These are phyloP conservation scores for Rostrohypoxylon terebratum DNA, from an alignment of 495 filamentous ascomycete genomes.

Conservation along the genomic window DNA sequence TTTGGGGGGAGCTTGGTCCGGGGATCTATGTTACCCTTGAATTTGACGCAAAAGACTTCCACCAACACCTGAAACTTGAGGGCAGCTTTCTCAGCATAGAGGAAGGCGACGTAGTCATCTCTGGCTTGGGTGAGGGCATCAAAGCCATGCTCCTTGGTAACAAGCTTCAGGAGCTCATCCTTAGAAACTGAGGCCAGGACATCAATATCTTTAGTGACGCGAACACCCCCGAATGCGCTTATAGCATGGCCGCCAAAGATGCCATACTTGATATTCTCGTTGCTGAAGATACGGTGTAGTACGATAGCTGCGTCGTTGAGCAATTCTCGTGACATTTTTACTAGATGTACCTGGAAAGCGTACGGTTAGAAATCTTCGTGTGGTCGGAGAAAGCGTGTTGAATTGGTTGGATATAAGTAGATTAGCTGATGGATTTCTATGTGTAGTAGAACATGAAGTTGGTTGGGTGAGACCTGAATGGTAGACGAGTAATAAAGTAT, in stretches of 20 bases:
- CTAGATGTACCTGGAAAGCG: no score
- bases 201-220: constrained; percentile 39
- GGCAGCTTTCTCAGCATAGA: background rate
- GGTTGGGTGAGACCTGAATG: no score
- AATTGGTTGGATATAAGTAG: background rate
- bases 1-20: no score
- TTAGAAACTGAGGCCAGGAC: constrained; percentile 29
- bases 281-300: constrained; percentile 19
- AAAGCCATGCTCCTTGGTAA: constrained; percentile 9
- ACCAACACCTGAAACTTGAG: background rate
- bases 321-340: constrained; percentile 24
- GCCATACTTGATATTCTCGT: constrained; percentile 25
- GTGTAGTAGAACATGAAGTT: no score
- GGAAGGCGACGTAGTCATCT: constrained; percentile 14
- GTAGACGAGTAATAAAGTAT: no score
- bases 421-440: no score
- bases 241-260: constrained; percentile 42
- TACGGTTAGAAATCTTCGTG: background rate
- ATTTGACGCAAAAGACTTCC: constrained; percentile 11
- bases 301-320: constrained; percentile 39
- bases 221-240: constrained; percentile 16
- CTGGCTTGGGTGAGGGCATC: background rate
- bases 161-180: constrained; percentile 19
- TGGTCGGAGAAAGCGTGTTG: background rate
- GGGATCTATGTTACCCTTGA: constrained; percentile 3